Percentiles rank a stretch among this genome's conserved stretches.
These are phyloP conservation scores for Mariannaea elegans DNA, from an alignment of 2,329 filamentous ascomycete species.

Conservation along the genomic window DNA sequence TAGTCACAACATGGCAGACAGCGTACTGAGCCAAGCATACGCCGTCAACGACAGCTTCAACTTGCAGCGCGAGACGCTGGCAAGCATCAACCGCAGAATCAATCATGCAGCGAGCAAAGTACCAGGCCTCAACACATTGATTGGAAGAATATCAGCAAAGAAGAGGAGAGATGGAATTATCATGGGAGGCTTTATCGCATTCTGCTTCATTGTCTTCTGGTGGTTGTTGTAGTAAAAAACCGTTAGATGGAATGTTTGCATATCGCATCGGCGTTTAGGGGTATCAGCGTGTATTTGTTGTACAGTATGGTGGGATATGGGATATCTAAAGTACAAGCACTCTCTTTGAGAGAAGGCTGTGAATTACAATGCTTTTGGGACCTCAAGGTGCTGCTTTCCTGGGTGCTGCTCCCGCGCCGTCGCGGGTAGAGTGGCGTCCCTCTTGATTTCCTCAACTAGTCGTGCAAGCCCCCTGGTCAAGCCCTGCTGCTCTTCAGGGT, in stretches of 20 bases:
- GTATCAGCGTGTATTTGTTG: slow-evolving; percentile 49
- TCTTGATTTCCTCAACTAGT: slow-evolving; percentile 67
- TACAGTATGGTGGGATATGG: slow-evolving; percentile 42
- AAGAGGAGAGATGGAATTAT: slow-evolving; percentile 96
- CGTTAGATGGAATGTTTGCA: slow-evolving; percentile 19
- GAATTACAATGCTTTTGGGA: slow-evolving; percentile 40
- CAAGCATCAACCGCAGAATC: slow-evolving; percentile 90
- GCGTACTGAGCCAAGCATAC: slow-evolving; percentile 93
- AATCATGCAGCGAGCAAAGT: slow-evolving; percentile 89
- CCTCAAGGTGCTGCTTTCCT: slow-evolving; percentile 43
- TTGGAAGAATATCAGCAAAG: slow-evolving; percentile 91
- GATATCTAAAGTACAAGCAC: slow-evolving; percentile 39
- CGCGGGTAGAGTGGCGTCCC: slow-evolving; percentile 45
- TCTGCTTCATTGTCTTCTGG: slow-evolving; percentile 88
- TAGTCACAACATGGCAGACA: slow-evolving; percentile 88
- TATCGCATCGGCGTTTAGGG: slow-evolving; percentile 47
- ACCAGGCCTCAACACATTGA: slow-evolving; percentile 91
- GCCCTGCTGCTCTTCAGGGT: slow-evolving; percentile 71
- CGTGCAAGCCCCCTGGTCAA: slow-evolving; percentile 71
- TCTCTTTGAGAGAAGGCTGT: slow-evolving; percentile 25
- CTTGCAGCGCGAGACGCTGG: slow-evolving; percentile 85
- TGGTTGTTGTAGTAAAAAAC: slow-evolving; percentile 70
- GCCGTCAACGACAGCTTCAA: slow-evolving; percentile 93
- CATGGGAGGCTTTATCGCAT: slow-evolving; percentile 87
- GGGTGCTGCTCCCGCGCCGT: slow-evolving; percentile 46